A percentile compares a stretch with the other conserved stretches of the same genome.
Conservation (phyloP, 768 basidiomycete species). For the Phaeotremella skinneri region DNA sequence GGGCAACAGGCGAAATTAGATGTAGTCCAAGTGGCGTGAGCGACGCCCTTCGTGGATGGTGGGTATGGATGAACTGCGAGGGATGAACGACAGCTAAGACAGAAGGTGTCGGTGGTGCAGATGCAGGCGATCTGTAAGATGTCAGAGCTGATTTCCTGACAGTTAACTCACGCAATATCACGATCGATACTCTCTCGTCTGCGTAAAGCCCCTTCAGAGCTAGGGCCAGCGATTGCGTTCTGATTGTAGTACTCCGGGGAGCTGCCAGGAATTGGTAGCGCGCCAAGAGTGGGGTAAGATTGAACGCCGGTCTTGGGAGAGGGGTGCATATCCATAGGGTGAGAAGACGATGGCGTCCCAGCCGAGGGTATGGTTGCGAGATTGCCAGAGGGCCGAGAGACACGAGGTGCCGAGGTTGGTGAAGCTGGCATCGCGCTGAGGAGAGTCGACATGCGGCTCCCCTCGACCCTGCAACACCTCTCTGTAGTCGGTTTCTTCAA, state of each 20-base stretch:
- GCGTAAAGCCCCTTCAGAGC: conserved; percentile 32
- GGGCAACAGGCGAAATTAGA: conserved; percentile 47
- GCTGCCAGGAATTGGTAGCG: conserved; percentile 16
- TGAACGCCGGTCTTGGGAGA: neutral
- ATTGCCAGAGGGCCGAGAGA: neutral
- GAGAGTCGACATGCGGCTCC: neutral
- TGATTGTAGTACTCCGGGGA: neutral
- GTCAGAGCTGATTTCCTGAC: conserved; percentile 1
- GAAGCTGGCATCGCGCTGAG: neutral
- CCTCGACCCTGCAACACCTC: neutral
- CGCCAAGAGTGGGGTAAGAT: neutral
- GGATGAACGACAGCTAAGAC: conserved; percentile 41
- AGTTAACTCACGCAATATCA: neutral
- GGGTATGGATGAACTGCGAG: conserved; percentile 50
- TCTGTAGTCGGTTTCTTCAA: neutral
- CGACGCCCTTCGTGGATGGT: conserved; percentile 49
- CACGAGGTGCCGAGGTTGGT: neutral
- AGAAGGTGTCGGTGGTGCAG: conserved; percentile 42
- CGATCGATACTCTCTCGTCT: conserved; percentile 9
- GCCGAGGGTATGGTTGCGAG: neutral
- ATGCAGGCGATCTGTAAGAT: conserved; percentile 34
- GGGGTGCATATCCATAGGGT: neutral
- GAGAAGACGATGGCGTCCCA: neutral
- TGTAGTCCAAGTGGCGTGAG: conserved; percentile 48
- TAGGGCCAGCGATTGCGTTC: conserved; percentile 34